Evolutionary conservation across 352 stramenopile species (phyloP), one percentile per base, ranked within the genome.

Genomic region (Pythium angustatum): DNA sequence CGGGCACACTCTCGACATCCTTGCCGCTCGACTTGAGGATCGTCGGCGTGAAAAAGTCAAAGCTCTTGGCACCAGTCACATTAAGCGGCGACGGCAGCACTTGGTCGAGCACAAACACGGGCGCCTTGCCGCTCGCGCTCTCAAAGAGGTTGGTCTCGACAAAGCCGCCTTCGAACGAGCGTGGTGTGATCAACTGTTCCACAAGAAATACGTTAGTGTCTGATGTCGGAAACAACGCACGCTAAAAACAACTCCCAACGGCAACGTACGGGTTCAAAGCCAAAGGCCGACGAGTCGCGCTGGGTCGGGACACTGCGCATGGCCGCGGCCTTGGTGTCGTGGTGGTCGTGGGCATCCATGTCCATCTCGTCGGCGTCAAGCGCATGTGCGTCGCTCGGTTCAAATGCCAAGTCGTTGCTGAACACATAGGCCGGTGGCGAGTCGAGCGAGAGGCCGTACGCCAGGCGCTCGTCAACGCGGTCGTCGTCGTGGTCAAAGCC

Each of bases 361-460:
- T 50, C 52, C 41, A 14, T 55, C 40, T 74, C 70, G 48, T 72
- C 56, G 26, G 62, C 33, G 50, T 67, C 19, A 11, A 57, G 36
- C 5, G 21, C 14, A 21, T 62, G 34, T 21, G 40, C 40, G 40
- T n/a, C 45, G 28, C 49, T 56, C 15, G 58, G 34, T 22, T 66
- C 48, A 31, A 67, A 69, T 5, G 54, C 62, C 17, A 69, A 47
- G 55, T 78, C 68, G 51, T 76, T 72, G 56, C 62, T 66, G 60
- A 76, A 78, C 56, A 72, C 71, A n/a, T 61, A 69, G 15, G 51
- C 62, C 14, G 53, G 56, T 5, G 71, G 72, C 12, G 71, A 68
- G 38, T 73, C 69, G 64, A 78, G 68, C 58, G 67, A 69, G 50
- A 71, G 62, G 24, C 65, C 58, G 41, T 69, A 74, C 56, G 41